These are phyloP conservation scores for Syzygium aqueum DNA, from an alignment of 345 rosid species.

Conservation along the genomic window DNA sequence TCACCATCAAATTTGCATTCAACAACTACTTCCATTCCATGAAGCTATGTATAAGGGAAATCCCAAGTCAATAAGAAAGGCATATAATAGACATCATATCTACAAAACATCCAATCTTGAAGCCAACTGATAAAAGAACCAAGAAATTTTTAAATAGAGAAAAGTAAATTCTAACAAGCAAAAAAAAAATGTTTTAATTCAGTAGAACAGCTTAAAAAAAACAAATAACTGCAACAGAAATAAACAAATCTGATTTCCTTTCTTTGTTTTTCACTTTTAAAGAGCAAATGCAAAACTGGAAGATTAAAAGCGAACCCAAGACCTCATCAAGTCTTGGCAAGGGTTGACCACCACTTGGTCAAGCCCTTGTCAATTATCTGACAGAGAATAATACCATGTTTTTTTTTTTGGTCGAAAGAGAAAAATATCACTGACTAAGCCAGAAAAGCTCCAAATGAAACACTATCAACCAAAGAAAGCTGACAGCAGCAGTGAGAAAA, in stretches of 20 bases:
- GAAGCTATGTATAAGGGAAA: conserved; percentile 39
- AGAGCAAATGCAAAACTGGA: neutral
- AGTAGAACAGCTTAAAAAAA: neutral
- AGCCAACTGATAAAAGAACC: neutral
- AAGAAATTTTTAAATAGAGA: neutral
- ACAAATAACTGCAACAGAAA: neutral
- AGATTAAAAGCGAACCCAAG: neutral
- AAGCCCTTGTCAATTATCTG: no score
- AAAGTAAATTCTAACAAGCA: neutral
- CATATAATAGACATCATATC: neutral
- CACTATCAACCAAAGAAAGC: neutral
- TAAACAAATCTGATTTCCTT: neutral
- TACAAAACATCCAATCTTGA: neutral
- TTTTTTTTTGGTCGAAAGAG: neutral
- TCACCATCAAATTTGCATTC: conserved; percentile 99
- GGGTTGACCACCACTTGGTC: neutral
- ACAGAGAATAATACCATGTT: no score
- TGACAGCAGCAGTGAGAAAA: neutral
- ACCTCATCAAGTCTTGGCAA: neutral
- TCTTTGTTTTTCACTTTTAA: neutral
- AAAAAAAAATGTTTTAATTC: neutral
- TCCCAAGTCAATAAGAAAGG: neutral
- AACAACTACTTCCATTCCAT: conserved; percentile 82
- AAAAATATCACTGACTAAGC: neutral
- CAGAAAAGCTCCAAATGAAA: neutral